Evolutionary conservation across 352 stramenopile species (phyloP).

Genomic region (Saprolegnia diclina): DNA sequence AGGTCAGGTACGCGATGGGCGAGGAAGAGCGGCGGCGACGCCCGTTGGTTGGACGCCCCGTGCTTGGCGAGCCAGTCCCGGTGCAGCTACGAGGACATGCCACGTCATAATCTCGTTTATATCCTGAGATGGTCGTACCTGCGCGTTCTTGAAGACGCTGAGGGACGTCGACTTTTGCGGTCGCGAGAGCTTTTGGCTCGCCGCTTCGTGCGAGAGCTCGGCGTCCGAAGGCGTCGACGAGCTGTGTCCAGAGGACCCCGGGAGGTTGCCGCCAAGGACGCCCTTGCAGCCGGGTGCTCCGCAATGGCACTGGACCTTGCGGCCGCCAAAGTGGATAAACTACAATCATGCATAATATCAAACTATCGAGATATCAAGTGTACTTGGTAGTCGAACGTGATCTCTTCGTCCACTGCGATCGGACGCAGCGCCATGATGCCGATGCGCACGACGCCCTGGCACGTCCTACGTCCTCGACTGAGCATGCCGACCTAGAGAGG

Average conservation of each 20-base stretch:
- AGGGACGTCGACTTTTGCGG: constrained; percentile 60
- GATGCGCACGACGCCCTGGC: constrained; percentile 53
- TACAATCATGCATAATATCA: not conserved
- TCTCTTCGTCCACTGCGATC: constrained; percentile 55
- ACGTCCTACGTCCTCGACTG: constrained; percentile 1
- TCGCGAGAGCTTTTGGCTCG: constrained; percentile 42
- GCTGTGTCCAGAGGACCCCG: too few species aligned
- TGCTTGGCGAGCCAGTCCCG: constrained; percentile 57
- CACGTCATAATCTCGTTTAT: too few species aligned
- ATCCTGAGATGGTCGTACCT: constrained; percentile 24
- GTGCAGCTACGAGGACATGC: constrained; percentile 37
- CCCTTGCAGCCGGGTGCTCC: constrained; percentile 62
- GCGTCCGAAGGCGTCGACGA: not conserved
- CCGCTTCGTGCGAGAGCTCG: not conserved
- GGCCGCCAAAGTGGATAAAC: constrained; percentile 54
- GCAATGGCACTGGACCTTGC: constrained; percentile 70
- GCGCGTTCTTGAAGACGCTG: constrained; percentile 66
- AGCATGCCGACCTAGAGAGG: not conserved
- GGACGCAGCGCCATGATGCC: constrained; percentile 68
- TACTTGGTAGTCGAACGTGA: constrained; percentile 84
- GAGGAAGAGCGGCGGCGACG: constrained; percentile 40
- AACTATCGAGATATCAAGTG: constrained; percentile 8
- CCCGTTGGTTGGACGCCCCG: constrained; percentile 40
- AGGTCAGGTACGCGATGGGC: constrained; percentile 31
- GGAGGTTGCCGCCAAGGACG: constrained; percentile 20